Evolutionary conservation across 1,284 basidiomycete genomes (phyloP).

Genomic region (Ustilago crameri): DNA sequence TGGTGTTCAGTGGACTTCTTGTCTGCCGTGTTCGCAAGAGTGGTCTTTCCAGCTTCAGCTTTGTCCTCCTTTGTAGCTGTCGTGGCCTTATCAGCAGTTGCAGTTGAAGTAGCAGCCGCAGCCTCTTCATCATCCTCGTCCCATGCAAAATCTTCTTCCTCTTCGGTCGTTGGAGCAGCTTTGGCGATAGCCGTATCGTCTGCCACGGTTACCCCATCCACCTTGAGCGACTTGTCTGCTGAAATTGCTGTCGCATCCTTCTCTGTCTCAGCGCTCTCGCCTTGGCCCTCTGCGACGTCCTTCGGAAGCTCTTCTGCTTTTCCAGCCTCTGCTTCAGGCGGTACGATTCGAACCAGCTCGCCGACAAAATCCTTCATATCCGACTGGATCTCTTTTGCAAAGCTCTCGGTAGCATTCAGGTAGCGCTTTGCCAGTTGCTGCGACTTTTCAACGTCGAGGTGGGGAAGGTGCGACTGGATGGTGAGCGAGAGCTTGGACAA

Average conservation of each 20-base stretch:
- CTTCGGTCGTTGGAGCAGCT: constrained; percentile 26
- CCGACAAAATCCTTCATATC: constrained; percentile 57
- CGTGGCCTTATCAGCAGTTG: neutral
- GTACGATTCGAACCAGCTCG: constrained; percentile 57
- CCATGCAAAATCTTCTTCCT: constrained; percentile 59
- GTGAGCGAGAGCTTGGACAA: constrained; percentile 46
- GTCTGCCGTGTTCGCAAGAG: neutral
- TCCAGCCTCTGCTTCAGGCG: constrained; percentile 38
- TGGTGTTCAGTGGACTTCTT: constrained; percentile 8
- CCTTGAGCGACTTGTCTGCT: neutral
- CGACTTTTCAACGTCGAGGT: constrained; percentile 53
- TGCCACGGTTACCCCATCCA: neutral
- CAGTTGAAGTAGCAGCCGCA: constrained; percentile 12
- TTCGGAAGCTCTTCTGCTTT: neutral
- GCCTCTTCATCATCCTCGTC: constrained; percentile 54
- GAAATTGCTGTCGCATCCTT: neutral
- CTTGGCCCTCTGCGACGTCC: neutral
- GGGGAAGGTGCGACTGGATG: constrained; percentile 54
- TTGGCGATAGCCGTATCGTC: constrained; percentile 4
- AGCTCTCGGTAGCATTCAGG: constrained; percentile 47
- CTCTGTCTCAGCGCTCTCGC: neutral
- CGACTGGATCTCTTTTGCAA: constrained; percentile 53
- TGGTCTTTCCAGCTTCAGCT: neutral
- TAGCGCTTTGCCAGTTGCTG: constrained; percentile 56
- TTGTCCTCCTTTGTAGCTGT: constrained; percentile 2